Base-by-base conservation (phyloP, 2,329 filamentous ascomycete species). In the Sphaerulina musiva region DNA sequence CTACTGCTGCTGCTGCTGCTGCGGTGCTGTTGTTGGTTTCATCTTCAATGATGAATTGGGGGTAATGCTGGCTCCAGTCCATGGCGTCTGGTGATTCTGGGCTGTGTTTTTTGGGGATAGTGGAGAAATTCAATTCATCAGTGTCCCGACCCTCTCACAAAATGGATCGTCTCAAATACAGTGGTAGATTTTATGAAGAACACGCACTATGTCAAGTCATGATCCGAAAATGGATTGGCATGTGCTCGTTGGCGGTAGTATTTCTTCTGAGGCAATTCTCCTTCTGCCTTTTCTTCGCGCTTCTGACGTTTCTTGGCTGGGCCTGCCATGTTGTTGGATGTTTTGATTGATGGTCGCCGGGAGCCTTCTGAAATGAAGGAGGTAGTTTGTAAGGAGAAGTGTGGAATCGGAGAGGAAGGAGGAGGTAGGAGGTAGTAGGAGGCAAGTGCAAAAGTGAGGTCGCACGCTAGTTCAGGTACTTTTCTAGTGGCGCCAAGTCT, bases 161-260 rank as follows among this genome's bases (percentile, higher is more conserved):
- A 14, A 11, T 11, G 12, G 14, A 17, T 17, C 14, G 10, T 17
- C 4, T 29, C 14, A 36, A 23, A 10, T 26, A 26, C 26, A 26
- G 26, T 26, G 14, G 14, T 17, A 17, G 14, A 17, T 17, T 17
- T 17, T 17, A 12, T 31, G 8, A n/a, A 36, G 10, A 36, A 26
- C 6, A 29, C 82, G 66, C 80, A 95, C 93, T 98, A 98, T 66
- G 80, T 79, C 69, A 98, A 77, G 54, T 82, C 77, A 76, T 98
- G 93, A 67, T 98, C 93, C 2, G 92, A 96, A 74, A 98, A 98
- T 6, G 92, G 91, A 75, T 98, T 98, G 59, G 93, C 93, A 74
- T 98, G 93, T 38, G 93, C 93, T 71, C 93, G 82, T 73, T 98
- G 93, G 53, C 93, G 83, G 72, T 95, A 98, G 75, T 93, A 95